phyloP scores from a whole-genome alignment of 352 stramenopile genomes.

The Phytophthora ohioensis region DNA sequence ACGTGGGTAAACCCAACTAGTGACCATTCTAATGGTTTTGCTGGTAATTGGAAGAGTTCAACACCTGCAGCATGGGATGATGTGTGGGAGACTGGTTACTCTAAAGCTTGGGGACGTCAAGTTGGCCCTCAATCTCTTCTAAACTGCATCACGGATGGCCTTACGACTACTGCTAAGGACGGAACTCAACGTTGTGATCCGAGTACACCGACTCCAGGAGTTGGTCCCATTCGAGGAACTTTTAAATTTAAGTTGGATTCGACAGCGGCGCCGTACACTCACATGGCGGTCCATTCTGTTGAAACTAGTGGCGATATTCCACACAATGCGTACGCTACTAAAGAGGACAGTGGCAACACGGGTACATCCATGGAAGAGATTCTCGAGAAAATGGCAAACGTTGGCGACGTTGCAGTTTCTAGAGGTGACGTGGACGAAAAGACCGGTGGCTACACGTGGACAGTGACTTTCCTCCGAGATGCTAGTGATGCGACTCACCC shows the following conservation, averaged over 20 bases:
- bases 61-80: slow-evolving; percentile 79
- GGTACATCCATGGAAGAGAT: slow-evolving; percentile 96
- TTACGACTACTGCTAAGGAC: slow-evolving; percentile 72
- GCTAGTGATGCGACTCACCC: slow-evolving; percentile 42
- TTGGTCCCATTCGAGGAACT: slow-evolving; percentile 90
- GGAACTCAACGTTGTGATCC: slow-evolving; percentile 58
- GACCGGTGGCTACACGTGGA: slow-evolving; percentile 96
- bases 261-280: slow-evolving; percentile 35
- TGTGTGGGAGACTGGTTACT: slow-evolving; percentile 95
- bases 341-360: slow-evolving; percentile 88
- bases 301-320: slow-evolving; percentile 85
- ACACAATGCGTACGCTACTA: slow-evolving; percentile 94
- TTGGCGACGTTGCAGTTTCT: slow-evolving; percentile 94
- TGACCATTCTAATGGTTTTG: slow-evolving; percentile 80
- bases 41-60: slow-evolving; percentile 94
- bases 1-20: slow-evolving; percentile 93
- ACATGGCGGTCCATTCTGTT: slow-evolving; percentile 73
- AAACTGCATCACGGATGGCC: slow-evolving; percentile 64
- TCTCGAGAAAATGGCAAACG: slow-evolving; percentile 93
- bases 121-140: slow-evolving; percentile 88
- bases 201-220: slow-evolving; percentile 37
- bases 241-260: slow-evolving; percentile 94
- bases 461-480: slow-evolving; percentile 95
- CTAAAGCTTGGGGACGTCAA: slow-evolving; percentile 97
- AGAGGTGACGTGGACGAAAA: slow-evolving; percentile 82